phyloP scores from a whole-genome alignment of 2,329 filamentous ascomycete genomes.

The Pestalotiopsis sp. region DNA sequence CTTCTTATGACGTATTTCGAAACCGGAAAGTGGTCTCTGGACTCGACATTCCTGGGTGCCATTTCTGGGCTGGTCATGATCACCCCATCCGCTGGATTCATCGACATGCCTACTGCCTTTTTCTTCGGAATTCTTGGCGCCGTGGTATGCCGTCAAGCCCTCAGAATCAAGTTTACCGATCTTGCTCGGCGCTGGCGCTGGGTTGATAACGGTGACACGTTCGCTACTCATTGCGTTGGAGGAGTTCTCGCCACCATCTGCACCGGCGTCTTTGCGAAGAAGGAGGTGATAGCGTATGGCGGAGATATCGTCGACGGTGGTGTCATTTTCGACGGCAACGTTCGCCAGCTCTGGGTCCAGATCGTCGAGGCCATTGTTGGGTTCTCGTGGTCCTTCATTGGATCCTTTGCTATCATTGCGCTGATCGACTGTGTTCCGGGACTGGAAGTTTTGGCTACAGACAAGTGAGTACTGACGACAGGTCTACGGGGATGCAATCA shows the following conservation, averaged over 20 bases:
- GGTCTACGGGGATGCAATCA: not conserved
- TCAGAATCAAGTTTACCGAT: slow-evolving; percentile 55
- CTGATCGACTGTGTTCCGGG: slow-evolving; percentile 55
- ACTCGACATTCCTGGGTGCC: slow-evolving; percentile 53
- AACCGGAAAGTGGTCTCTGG: slow-evolving; percentile 43
- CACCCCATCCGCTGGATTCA: slow-evolving; percentile 47
- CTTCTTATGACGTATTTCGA: slow-evolving; percentile 44
- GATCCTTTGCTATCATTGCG: slow-evolving; percentile 50
- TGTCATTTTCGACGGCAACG: slow-evolving; percentile 55
- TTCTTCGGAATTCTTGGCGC: slow-evolving; percentile 50
- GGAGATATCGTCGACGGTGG: slow-evolving; percentile 50
- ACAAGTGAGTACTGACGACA: slow-evolving; percentile 43
- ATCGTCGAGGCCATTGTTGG: slow-evolving; percentile 53
- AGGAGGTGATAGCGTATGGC: slow-evolving; percentile 54
- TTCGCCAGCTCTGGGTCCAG: slow-evolving; percentile 50
- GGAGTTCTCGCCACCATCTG: slow-evolving; percentile 52
- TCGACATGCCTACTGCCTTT: slow-evolving; percentile 50
- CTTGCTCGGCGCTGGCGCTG: slow-evolving; percentile 47
- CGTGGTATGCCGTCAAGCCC: slow-evolving; percentile 49
- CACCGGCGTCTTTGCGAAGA: slow-evolving; percentile 52
- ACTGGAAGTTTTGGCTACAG: slow-evolving; percentile 51
- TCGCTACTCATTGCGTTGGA: slow-evolving; percentile 56
- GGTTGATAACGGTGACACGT: slow-evolving; percentile 59
- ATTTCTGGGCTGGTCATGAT: slow-evolving; percentile 57
- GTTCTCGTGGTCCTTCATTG: slow-evolving; percentile 52